Conservation (phyloP, 257 asterid genomes). For the Phtheirospermum japonicum region DNA sequence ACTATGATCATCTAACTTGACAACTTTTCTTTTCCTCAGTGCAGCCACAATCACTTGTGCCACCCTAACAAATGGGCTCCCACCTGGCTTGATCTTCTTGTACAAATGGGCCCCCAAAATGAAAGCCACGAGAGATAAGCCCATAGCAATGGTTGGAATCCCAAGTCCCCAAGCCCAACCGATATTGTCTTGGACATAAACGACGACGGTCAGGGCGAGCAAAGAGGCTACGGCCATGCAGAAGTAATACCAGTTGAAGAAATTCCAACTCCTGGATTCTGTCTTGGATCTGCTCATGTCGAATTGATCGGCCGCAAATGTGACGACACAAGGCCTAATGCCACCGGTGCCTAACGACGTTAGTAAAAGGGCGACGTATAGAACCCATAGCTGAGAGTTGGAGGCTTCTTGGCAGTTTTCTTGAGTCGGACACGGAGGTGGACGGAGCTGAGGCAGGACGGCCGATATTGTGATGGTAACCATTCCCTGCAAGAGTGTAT, state of each 20-base stretch:
- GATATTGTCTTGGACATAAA: slow-evolving; percentile 75
- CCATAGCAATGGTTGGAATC: slow-evolving; percentile 79
- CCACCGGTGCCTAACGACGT: slow-evolving; percentile 78
- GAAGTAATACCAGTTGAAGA: slow-evolving; percentile 81
- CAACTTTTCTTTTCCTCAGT: slow-evolving; percentile 44
- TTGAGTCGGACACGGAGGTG: slow-evolving; percentile 75
- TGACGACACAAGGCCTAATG: slow-evolving; percentile 70
- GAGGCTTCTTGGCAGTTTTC: slow-evolving; percentile 75
- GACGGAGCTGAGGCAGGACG: slow-evolving; percentile 61
- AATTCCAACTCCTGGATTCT: slow-evolving; percentile 56
- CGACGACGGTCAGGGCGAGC: slow-evolving; percentile 70
- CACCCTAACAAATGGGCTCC: slow-evolving; percentile 73
- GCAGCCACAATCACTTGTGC: slow-evolving; percentile 70
- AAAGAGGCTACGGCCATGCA: slow-evolving; percentile 68
- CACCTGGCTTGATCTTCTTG: slow-evolving; percentile 61
- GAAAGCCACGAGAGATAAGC: slow-evolving; percentile 48
- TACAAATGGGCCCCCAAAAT: slow-evolving; percentile 56
- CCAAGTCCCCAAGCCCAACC: slow-evolving; percentile 96
- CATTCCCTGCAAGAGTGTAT: too few species aligned
- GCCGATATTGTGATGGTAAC: slow-evolving; percentile 60
- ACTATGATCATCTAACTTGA: slow-evolving; percentile 32
- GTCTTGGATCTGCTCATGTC: slow-evolving; percentile 58
- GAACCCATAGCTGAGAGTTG: slow-evolving; percentile 49
- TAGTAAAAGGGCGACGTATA: slow-evolving; percentile 59
- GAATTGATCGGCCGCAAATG: slow-evolving; percentile 83